Evolutionary conservation across 2,329 filamentous ascomycete genomes (phyloP).

Genomic region (Knufia fluminis): DNA sequence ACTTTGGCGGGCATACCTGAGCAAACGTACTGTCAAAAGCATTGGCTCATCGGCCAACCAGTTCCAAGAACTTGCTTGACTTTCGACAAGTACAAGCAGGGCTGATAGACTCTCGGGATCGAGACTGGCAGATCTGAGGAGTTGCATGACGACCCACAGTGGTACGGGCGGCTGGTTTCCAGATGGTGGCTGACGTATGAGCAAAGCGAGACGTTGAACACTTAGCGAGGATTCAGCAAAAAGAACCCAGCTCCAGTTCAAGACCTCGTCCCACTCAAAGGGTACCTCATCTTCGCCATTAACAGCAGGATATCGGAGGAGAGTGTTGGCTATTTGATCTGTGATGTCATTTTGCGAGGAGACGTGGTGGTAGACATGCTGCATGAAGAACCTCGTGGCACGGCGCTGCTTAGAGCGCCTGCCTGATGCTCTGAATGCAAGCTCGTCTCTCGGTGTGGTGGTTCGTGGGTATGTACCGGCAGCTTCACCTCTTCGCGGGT

Average conservation of each 20-base stretch:
- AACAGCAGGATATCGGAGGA: background rate
- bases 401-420: background rate
- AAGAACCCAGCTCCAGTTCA: slow-evolving; percentile 41
- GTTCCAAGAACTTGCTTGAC: background rate
- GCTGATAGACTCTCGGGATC: slow-evolving; percentile 26
- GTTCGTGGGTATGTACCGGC: background rate
- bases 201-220: slow-evolving; percentile 28
- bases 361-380: background rate
- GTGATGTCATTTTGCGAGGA: background rate
- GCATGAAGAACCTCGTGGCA: slow-evolving; percentile 2
- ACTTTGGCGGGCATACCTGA: slow-evolving; percentile 42
- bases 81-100: background rate
- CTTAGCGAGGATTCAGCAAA: slow-evolving; percentile 29
- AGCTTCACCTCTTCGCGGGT: background rate
- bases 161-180: slow-evolving; percentile 27
- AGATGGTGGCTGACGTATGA: slow-evolving; percentile 23
- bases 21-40: slow-evolving; percentile 36
- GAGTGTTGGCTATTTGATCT: background rate
- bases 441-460: background rate
- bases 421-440: background rate
- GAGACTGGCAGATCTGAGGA: slow-evolving; percentile 37
- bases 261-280: slow-evolving; percentile 31
- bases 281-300: background rate
- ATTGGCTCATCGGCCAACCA: background rate
- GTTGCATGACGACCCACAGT: slow-evolving; percentile 38